Conservation (phyloP, 768 basidiomycete species). For the Mycena vulgaris region DNA sequence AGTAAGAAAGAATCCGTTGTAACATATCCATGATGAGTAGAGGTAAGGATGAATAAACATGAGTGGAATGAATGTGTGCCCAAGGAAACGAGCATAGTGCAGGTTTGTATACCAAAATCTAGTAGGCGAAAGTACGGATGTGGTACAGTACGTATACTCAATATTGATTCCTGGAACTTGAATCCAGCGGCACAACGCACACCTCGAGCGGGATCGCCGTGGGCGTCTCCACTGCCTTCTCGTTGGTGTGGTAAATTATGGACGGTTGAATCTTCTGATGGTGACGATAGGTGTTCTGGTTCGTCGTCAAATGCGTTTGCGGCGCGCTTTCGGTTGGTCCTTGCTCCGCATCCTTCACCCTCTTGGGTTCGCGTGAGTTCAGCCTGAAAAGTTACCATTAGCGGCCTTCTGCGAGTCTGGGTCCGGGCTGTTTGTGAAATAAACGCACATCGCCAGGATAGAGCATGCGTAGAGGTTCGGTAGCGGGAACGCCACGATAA, state of each 20-base stretch:
- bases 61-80: too few species aligned
- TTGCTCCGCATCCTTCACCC: slow-evolving; percentile 10
- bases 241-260: slow-evolving; percentile 10
- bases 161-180: slow-evolving; percentile 15
- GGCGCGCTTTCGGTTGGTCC: slow-evolving; percentile 3
- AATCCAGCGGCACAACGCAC: slow-evolving; percentile 8
- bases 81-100: too few species aligned
- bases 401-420: slow-evolving; percentile 17
- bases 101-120: too few species aligned
- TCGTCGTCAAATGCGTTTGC: slow-evolving; percentile 14
- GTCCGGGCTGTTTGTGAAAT: slow-evolving; percentile 21
- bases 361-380: slow-evolving; percentile 21
- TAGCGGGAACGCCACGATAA: slow-evolving; percentile 19
- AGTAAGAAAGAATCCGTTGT: too few species aligned
- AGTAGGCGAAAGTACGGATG: slow-evolving; percentile 13
- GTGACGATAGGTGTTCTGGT: slow-evolving; percentile 16
- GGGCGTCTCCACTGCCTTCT: slow-evolving; percentile 3
- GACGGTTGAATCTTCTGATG: slow-evolving; percentile 7
- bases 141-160: slow-evolving; percentile 10
- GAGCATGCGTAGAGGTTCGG: slow-evolving; percentile 19
- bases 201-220: slow-evolving; percentile 10
- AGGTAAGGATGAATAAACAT: too few species aligned
- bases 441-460: slow-evolving; percentile 18
- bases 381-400: slow-evolving; percentile 22
- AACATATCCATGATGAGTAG: too few species aligned